Evolutionary conservation across 2,329 filamentous ascomycete species (phyloP), one percentile per base, ranked within the genome.

Genomic region (Ophiostoma triangulosporum): DNA sequence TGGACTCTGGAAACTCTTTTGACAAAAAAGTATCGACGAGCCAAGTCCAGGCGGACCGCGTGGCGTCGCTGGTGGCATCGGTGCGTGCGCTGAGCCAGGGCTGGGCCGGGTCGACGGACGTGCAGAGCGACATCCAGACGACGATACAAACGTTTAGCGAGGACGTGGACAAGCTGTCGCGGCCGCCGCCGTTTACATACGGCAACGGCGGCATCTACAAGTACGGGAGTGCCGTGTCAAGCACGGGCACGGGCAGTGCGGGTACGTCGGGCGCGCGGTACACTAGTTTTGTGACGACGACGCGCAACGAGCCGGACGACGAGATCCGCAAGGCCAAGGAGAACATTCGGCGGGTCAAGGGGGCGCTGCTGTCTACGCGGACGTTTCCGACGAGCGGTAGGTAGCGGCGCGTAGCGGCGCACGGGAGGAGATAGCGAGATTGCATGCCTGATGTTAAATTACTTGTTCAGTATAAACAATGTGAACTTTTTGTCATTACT

Each of bases 321-420:
- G 84, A 86, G 67, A 81, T 88, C 61, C 80, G 80, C 58, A 80
- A 78, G 63, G 73, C 86, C 20, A 86, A 86, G 68, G 80, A 80
- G 58, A 86, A 84, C 57, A 90, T 94, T 51, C 72, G 87, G 58
- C 77, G 84, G 54, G 78, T 93, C 40, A 94, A 94, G 70, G 87
- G 87, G 1, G 78, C 88, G 11, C 70, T 93, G 60, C 66, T 94
- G 54, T 88, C 81, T 62, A 78, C 86, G 4, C 78, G 84, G 62
- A 86, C 80, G 61, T 91, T 91, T 59, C 84, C 82, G n/a, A 61
- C 68, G 69, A 68, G 32, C 63, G 64, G 51, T 65, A 27, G n/a
- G 4, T 8, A n/a, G 36, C 3, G 36, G 31, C n/a, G n/a, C n/a
- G n/a, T n/a, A n/a, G n/a, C n/a, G n/a, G n/a, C n/a, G n/a, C n/a